phyloP scores from a whole-genome alignment of 129 eudicot genomes.

The Ambrosia artemisiifolia region DNA sequence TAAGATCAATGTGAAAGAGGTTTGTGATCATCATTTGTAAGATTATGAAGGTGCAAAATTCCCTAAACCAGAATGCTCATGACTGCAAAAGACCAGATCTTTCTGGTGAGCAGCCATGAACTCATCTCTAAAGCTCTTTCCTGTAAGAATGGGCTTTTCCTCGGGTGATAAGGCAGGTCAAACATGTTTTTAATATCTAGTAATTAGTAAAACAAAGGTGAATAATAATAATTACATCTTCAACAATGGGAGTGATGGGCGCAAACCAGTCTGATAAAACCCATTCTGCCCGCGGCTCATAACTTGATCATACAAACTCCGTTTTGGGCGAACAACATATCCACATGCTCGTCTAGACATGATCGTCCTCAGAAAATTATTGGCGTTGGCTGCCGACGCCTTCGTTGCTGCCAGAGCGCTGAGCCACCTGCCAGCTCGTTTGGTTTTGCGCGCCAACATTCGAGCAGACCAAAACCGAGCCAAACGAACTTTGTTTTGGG shows the following conservation, averaged over 20 bases:
- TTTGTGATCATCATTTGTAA: slow-evolving; percentile 6
- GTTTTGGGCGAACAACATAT: too few species aligned
- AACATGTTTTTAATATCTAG: slow-evolving; percentile 33
- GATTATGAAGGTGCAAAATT: slow-evolving; percentile 24
- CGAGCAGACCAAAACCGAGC: too few species aligned
- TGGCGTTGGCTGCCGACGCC: too few species aligned
- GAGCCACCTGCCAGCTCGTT: too few species aligned
- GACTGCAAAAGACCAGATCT: slow-evolving; percentile 50
- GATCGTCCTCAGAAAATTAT: too few species aligned
- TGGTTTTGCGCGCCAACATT: too few species aligned
- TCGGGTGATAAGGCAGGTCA: slow-evolving; percentile 87
- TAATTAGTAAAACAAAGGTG: not conserved
- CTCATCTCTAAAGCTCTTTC: not conserved
- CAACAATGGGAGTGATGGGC: slow-evolving; percentile 70
- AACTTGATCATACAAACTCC: too few species aligned
- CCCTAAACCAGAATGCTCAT: slow-evolving; percentile 42
- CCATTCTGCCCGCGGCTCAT: too few species aligned
- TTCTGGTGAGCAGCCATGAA: slow-evolving; percentile 33
- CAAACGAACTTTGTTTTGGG: too few species aligned
- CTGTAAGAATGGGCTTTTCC: slow-evolving; percentile 66
- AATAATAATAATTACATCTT: slow-evolving; percentile 59
- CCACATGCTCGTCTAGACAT: too few species aligned
- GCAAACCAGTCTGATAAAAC: too few species aligned
- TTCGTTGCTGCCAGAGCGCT: too few species aligned
- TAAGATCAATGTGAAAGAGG: slow-evolving; percentile 18